These are phyloP conservation scores for Lentithecium fluviatile DNA, from an alignment of 495 filamentous ascomycete species.

Conservation along the genomic window DNA sequence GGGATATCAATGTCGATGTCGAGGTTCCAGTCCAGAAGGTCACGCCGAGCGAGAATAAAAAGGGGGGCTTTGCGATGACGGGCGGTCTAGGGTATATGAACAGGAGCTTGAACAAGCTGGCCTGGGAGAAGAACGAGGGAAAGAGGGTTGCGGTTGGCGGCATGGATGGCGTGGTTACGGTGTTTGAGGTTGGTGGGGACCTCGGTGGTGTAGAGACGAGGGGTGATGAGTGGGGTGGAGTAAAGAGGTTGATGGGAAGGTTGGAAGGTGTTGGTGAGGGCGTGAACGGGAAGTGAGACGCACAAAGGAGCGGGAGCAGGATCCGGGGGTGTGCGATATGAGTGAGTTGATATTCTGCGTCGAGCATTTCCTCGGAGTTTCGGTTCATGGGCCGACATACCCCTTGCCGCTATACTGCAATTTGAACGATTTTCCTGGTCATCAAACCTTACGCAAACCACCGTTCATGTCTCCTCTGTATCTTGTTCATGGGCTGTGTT, in stretches of 20 bases:
- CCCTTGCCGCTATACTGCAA: neutral
- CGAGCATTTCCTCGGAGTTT: neutral
- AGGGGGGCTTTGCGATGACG: constrained; percentile 53
- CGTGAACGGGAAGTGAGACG: neutral
- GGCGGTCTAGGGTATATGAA: constrained; percentile 54
- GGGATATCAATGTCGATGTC: constrained; percentile 88
- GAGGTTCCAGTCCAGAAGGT: constrained; percentile 84
- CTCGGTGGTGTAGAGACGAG: constrained; percentile 77
- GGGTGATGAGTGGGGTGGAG: constrained; percentile 84
- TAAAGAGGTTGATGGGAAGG: constrained; percentile 79
- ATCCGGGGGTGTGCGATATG: neutral
- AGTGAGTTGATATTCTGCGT: neutral
- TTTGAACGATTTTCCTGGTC: neutral
- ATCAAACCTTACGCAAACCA: neutral
- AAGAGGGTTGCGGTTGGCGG: constrained; percentile 83
- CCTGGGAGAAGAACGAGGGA: constrained; percentile 89
- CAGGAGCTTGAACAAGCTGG: constrained; percentile 84
- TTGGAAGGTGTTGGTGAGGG: constrained; percentile 49
- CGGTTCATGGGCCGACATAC: neutral
- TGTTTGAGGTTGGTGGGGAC: constrained; percentile 90
- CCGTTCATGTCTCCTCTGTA: neutral
- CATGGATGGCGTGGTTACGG: constrained; percentile 80
- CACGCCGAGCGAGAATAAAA: constrained; percentile 58
- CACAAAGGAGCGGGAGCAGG: neutral
- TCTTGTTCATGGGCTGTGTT: neutral